Evolutionary conservation across 306 rosid genomes (phyloP), one percentile per base, ranked within the genome.

Genomic region (Betula pendula): DNA sequence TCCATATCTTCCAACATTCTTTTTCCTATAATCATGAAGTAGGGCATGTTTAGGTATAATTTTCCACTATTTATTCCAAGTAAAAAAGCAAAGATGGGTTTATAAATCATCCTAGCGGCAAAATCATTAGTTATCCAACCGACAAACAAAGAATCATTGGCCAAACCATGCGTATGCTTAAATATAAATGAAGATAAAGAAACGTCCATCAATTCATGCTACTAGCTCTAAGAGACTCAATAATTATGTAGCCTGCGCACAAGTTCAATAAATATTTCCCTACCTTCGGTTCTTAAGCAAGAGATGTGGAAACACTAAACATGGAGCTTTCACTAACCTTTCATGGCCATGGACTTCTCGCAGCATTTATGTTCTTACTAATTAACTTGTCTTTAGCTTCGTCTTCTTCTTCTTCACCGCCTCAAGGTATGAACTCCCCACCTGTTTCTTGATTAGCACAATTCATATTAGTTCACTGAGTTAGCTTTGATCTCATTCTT

Each of bases 81-180:
- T 79, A 35, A 20, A 35, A 68, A 79, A 72, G 53, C 62, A 48
- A 48, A 29, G 71, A 43, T 11, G 14, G 35, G 53, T 4, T 1
- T 51, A 31, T 53, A 48, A 82, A 78, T 71, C 80, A 85, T 87
- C 71, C 74, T 82, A 25, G 8, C 76, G 44, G 17, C 62, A 85
- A 73, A 77, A 81, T 83, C 79, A 84, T 66, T 48, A 74, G 82
- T 75, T 72, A 82, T 78, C 72, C 85, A 81, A 70, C 80, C 40
- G 82, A 68, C 74, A 60, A 78, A 87, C 69, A 80, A 80, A 53
- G 81, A 80, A 85, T 85, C 72, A 88, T 86, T 85, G 66, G 40
- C 38, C 8, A 81, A 40, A 73, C 82, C 90, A 91, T 77, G 90
- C 87, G 85, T 78, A 87, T 71, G 76, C 81, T 71, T 72, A 53